Evolutionary conservation across 352 stramenopile species (phyloP).

Genomic region (Phytophthora rubi): DNA sequence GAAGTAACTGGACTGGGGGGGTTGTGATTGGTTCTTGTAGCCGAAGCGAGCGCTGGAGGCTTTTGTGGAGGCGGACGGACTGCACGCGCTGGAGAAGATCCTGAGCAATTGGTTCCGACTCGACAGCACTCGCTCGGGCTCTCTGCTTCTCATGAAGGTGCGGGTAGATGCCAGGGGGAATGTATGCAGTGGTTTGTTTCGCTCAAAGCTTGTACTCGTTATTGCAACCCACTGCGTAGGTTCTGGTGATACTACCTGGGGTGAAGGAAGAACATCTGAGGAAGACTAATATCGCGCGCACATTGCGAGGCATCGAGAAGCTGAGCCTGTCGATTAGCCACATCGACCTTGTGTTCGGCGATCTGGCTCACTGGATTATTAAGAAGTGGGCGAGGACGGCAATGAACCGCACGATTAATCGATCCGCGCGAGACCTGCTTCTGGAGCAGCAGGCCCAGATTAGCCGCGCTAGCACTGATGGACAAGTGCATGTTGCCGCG

Average conservation of each 20-base stretch:
- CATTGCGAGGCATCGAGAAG: slow-evolving; percentile 54
- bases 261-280: slow-evolving; percentile 61
- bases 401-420: slow-evolving; percentile 48
- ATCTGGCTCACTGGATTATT: slow-evolving; percentile 70
- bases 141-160: slow-evolving; percentile 65
- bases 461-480: slow-evolving; percentile 34
- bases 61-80: slow-evolving; percentile 70
- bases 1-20: no score
- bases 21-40: slow-evolving; percentile 10
- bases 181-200: neutral
- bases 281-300: slow-evolving; percentile 65
- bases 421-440: slow-evolving; percentile 50
- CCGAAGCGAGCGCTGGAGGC: slow-evolving; percentile 59
- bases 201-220: neutral
- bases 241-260: slow-evolving; percentile 57
- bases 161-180: neutral
- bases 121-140: slow-evolving; percentile 48
- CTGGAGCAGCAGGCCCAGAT: slow-evolving; percentile 50
- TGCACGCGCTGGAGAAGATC: slow-evolving; percentile 57
- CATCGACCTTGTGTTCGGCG: slow-evolving; percentile 52
- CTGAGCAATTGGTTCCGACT: slow-evolving; percentile 61
- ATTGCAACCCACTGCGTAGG: slow-evolving; percentile 3
- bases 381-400: slow-evolving; percentile 59
- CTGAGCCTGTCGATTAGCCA: slow-evolving; percentile 42
- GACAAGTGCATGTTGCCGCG: slow-evolving; percentile 38